phyloP scores from a whole-genome alignment of 2,329 filamentous ascomycete species.

The Aureobasidium sp. region DNA sequence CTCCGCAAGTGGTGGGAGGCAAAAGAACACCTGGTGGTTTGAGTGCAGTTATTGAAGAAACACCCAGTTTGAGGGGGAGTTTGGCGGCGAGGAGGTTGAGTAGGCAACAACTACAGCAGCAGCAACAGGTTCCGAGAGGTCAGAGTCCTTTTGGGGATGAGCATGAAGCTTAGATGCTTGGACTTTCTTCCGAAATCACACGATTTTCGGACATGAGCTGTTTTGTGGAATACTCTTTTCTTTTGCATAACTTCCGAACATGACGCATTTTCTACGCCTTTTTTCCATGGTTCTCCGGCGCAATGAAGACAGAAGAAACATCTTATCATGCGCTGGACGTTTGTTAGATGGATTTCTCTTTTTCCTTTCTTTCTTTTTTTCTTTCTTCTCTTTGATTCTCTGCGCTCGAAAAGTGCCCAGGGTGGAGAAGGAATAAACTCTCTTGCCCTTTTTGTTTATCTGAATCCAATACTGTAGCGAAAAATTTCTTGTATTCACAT shows the following conservation, averaged over 20 bases:
- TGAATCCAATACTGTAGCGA: no score
- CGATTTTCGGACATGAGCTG: no score
- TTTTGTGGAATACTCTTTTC: no score
- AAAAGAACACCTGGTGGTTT: conserved; percentile 26
- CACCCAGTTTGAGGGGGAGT: neutral
- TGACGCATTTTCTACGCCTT: neutral
- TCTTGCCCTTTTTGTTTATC: no score
- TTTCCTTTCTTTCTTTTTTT: neutral
- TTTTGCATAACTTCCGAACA: neutral
- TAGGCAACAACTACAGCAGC: neutral
- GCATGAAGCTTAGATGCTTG: neutral
- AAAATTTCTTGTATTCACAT: no score
- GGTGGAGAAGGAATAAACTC: no score
- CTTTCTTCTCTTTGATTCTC: no score
- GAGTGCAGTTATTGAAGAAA: conserved; percentile 52
- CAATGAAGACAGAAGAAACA: neutral
- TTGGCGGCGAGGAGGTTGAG: neutral
- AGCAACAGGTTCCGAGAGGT: neutral
- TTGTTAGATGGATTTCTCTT: neutral
- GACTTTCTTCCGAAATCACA: neutral
- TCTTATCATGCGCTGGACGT: conserved; percentile 12
- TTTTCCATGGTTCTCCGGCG: neutral
- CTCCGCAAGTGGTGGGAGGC: neutral
- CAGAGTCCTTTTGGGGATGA: conserved; percentile 18
- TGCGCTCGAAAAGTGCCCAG: no score